Evolutionary conservation across 2,329 filamentous ascomycete species (phyloP), one percentile per base, ranked within the genome.

Genomic region (Diaporthe sp.): DNA sequence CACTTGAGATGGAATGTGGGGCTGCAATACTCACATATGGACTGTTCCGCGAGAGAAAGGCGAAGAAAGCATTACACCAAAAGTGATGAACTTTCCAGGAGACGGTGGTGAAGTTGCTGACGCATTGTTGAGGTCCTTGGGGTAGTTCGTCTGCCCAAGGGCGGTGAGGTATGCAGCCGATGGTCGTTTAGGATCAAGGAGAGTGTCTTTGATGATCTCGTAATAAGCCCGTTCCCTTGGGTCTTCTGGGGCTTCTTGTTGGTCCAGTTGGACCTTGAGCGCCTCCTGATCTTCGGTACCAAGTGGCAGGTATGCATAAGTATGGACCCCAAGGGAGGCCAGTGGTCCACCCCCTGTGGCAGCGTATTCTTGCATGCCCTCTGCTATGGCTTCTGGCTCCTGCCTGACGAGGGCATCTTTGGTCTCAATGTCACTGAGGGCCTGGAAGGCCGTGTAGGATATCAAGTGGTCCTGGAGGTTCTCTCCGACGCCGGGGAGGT

Each of bases 1-100:
- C 10, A 39, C 37, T 10, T 39, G 37, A 39, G 37, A 39, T 39
- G 37, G 37, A 39, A 39, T 12, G 10, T 39, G 37, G 2, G 37
- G 10, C 37, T 12, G 37, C 37, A 12, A 9, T 12, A 39, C 37
- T 39, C 10, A 39, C 37, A 92, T 88, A 82, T 91, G 90, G 76
- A 90, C 87, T 39, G 85, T 84, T 9, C 90, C 90, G 0, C 90
- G 86, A 2, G 88, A 90, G 78, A 88, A 87, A 0, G 90, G 90
- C 73, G 91, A 90, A n/a, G 88, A 87, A 25, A 90, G 89, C 78
- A 90, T 90, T 1, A 86, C 85, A 74, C 86, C 87, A 76, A 87
- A 83, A n/a, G 88, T 87, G 60, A 90, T 84, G 78, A 88, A 89
- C 76, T 90, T 87, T 76, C 84, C 80, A 1, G 82, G 81, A 2